Conservation (phyloP, 75 land plant species). For the Picea glauca region DNA sequence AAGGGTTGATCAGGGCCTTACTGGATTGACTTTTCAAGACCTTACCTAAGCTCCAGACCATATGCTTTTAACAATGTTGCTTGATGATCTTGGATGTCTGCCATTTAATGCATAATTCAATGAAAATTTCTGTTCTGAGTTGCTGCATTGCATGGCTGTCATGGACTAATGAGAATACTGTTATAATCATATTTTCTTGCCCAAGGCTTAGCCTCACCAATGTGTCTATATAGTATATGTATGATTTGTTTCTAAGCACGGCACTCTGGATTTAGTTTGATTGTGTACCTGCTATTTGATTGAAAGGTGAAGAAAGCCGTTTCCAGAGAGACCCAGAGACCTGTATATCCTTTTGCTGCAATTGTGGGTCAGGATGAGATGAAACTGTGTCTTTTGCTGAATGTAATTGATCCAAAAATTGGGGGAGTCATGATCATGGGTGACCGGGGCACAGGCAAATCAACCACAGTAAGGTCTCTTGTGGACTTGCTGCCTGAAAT, state of each 20-base stretch:
- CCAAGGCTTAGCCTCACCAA: neutral
- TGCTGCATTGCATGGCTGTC: neutral
- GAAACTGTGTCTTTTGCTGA: conserved; percentile 92
- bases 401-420: conserved; percentile 98
- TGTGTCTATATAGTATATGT: neutral
- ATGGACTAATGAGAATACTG: neutral
- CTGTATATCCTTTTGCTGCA: conserved; percentile 97
- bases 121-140: neutral
- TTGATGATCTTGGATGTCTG: neutral
- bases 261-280: neutral
- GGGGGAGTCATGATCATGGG: conserved; percentile 99
- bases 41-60: neutral
- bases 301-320: conserved; percentile 32
- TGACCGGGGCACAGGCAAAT: conserved; percentile 97
- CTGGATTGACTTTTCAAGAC: neutral
- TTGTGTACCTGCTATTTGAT: conserved; percentile 11
- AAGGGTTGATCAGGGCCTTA: neutral
- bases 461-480: conserved; percentile 93
- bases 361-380: conserved; percentile 99
- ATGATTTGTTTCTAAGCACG: neutral
- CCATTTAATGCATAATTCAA: neutral
- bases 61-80: neutral
- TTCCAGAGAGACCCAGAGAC: conserved; percentile 72
- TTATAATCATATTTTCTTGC: neutral
- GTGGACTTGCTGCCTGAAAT: conserved; percentile 98